These are phyloP conservation scores for Scheffersomyces stipitis DNA, from an alignment of 805 yeast species.

Conservation along the genomic window DNA sequence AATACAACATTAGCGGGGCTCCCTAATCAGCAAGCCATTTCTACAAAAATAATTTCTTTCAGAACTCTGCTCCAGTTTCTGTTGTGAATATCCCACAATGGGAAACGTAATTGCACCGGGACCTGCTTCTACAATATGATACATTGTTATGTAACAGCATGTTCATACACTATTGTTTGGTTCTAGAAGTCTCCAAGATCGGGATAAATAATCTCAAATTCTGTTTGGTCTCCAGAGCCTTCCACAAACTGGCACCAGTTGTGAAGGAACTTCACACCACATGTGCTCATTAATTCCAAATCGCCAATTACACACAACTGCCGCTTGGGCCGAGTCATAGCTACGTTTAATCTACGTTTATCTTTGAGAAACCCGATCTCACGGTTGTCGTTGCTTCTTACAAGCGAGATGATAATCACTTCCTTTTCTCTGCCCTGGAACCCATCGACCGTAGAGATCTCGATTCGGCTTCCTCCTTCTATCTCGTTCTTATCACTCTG, in stretches of 20 bases:
- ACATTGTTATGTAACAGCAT: no score
- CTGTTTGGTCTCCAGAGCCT: slow-evolving; percentile 17
- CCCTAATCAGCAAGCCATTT: no score
- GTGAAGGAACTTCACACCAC: slow-evolving; percentile 49
- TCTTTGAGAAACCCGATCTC: slow-evolving; percentile 85
- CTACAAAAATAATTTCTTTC: no score
- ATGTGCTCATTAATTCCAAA: slow-evolving; percentile 59
- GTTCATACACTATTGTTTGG: background rate
- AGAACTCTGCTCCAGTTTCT: no score
- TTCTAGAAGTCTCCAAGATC: slow-evolving; percentile 27
- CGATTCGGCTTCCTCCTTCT: slow-evolving; percentile 40
- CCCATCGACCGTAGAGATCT: slow-evolving; percentile 90
- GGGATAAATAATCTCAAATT: slow-evolving; percentile 66
- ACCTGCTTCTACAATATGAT: no score
- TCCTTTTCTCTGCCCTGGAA: slow-evolving; percentile 97
- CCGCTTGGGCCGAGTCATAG: slow-evolving; percentile 85
- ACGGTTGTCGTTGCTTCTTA: slow-evolving; percentile 68
- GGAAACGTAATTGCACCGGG: no score
- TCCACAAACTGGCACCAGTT: slow-evolving; percentile 74
- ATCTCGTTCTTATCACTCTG: slow-evolving; percentile 24
- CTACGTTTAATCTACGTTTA: slow-evolving; percentile 81
- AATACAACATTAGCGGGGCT: no score
- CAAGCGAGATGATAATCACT: slow-evolving; percentile 74
- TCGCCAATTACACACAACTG: slow-evolving; percentile 88
- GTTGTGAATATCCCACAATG: no score